A percentile compares a stretch with the other conserved stretches of the same genome.
Evolutionary conservation across 495 filamentous ascomycete genomes (phyloP).

Genomic region (Penicillium cataractarum): DNA sequence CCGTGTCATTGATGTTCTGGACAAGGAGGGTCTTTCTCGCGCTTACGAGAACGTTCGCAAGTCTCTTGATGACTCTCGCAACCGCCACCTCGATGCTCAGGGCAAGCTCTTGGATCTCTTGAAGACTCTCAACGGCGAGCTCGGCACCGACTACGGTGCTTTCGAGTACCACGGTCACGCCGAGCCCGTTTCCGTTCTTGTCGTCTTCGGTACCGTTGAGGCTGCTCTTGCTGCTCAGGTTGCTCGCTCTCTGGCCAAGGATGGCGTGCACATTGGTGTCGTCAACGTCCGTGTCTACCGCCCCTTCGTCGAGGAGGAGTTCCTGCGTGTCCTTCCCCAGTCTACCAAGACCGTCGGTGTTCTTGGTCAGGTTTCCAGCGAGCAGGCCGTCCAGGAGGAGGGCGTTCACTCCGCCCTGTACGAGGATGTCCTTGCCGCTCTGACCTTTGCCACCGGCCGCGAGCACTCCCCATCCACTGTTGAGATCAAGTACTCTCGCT

Average conservation of each 20-base stretch:
- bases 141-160: constrained; percentile 87
- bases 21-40: constrained; percentile 68
- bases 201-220: constrained; percentile 91
- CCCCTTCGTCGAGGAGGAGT: constrained; percentile 92
- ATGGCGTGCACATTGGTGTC: constrained; percentile 78
- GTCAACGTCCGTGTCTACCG: constrained; percentile 91
- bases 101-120: constrained; percentile 76
- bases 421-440: constrained; percentile 81
- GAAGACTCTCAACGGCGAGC: constrained; percentile 82
- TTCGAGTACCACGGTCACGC: constrained; percentile 95
- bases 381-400: constrained; percentile 62
- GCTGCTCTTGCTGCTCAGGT: constrained; percentile 83
- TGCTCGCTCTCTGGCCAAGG: constrained; percentile 67
- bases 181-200: constrained; percentile 74
- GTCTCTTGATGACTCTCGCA: constrained; percentile 59
- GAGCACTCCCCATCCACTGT: constrained; percentile 60
- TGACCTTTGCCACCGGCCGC: constrained; percentile 74
- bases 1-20: constrained; percentile 81
- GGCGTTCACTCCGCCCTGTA: constrained; percentile 81
- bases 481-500: constrained; percentile 88
- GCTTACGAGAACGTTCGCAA: constrained; percentile 70
- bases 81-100: constrained; percentile 73
- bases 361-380: constrained; percentile 63
- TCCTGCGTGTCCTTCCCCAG: constrained; percentile 76
- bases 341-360: constrained; percentile 73